Conservation (phyloP, 257 asterid genomes). For the Nicotiana benthamiana region DNA sequence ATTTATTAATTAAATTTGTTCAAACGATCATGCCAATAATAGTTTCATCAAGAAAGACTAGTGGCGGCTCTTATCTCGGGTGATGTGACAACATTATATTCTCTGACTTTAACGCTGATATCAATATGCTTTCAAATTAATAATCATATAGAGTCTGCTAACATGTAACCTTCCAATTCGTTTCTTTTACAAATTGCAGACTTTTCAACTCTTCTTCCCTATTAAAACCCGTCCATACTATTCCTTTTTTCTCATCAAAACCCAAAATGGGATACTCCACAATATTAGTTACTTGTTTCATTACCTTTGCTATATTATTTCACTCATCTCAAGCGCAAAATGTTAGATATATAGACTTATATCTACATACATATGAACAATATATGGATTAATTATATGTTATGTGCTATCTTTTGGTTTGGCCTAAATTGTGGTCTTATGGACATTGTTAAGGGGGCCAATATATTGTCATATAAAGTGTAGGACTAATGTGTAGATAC, state of each 20-base stretch:
- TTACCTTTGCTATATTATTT: background rate
- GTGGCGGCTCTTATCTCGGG: background rate
- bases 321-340: slow-evolving; percentile 22
- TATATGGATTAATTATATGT: too few relatives aligned
- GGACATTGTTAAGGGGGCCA: too few relatives aligned
- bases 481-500: too few relatives aligned
- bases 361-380: too few relatives aligned
- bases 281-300: background rate
- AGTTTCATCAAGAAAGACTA: background rate
- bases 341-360: too few relatives aligned
- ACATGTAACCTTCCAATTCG: background rate
- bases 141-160: background rate
- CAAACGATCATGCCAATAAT: background rate
- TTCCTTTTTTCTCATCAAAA: background rate
- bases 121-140: background rate
- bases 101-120: background rate
- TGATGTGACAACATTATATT: background rate
- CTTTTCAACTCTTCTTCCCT: background rate
- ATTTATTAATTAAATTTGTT: too few relatives aligned
- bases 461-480: too few relatives aligned
- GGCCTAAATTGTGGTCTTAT: too few relatives aligned
- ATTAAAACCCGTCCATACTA: background rate
- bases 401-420: too few relatives aligned
- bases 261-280: background rate
- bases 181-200: background rate